Conservation (phyloP, 108 stramenopile species). For the Discostella stelligeroides region DNA sequence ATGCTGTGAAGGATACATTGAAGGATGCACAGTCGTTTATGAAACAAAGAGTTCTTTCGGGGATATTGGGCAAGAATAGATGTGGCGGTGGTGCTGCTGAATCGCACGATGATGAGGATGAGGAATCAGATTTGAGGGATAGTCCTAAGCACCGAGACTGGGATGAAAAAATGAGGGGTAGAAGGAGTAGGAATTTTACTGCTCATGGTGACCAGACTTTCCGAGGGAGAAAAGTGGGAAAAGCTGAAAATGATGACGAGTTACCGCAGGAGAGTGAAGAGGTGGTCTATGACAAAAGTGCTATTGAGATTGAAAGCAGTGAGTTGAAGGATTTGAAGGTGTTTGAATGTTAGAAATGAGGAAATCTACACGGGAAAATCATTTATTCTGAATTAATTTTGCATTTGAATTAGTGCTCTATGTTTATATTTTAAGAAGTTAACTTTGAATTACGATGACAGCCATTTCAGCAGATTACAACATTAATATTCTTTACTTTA, state of each 20-base stretch:
- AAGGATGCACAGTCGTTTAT: constrained; percentile 6
- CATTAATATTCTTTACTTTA: constrained; percentile 1
- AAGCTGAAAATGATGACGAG: background rate
- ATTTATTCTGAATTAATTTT: too few species aligned
- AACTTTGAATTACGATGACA: too few species aligned
- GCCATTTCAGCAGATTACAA: too few species aligned
- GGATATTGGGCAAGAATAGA: background rate
- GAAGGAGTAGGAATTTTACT: background rate
- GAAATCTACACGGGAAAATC: too few species aligned
- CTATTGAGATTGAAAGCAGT: background rate
- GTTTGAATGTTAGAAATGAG: too few species aligned
- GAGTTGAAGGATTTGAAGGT: too few species aligned
- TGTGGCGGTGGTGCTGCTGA: background rate
- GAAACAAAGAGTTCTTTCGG: constrained; percentile 4
- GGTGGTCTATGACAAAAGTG: background rate
- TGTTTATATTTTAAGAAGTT: too few species aligned
- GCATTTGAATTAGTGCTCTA: too few species aligned
- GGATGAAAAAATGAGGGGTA: too few species aligned
- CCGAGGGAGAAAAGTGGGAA: background rate
- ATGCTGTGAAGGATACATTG: constrained; percentile 18
- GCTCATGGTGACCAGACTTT: too few species aligned
- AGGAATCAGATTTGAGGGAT: background rate
- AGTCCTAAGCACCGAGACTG: too few species aligned
- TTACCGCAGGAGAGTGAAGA: background rate
- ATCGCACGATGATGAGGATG: background rate